Conservation (phyloP, 2,329 filamentous ascomycete species). For the Coniochaeta ligniaria region DNA sequence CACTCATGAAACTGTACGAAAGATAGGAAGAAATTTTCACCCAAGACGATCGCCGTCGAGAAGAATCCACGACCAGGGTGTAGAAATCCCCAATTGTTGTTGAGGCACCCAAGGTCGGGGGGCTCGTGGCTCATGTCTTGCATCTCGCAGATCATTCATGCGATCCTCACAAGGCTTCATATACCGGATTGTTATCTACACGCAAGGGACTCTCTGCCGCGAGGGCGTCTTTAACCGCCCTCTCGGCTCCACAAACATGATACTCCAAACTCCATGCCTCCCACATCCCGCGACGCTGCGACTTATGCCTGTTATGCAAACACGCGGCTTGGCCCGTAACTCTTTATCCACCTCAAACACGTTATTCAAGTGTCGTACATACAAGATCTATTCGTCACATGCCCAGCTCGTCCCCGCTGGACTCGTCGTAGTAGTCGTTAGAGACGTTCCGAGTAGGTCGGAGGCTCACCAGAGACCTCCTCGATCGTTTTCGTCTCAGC, state of each 20-base stretch:
- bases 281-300: background rate
- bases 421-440: background rate
- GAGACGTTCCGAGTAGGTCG: background rate
- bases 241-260: background rate
- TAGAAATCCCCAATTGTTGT: no score
- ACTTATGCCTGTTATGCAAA: background rate
- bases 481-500: background rate
- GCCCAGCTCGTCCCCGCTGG: constrained; percentile 1
- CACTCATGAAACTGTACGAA: background rate
- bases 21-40: background rate
- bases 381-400: background rate
- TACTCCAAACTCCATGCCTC: background rate
- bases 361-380: background rate
- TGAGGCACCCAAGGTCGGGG: background rate
- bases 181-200: background rate
- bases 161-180: background rate
- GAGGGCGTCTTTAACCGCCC: background rate
- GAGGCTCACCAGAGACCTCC: background rate
- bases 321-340: background rate
- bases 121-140: background rate
- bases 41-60: background rate
- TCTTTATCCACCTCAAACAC: background rate
- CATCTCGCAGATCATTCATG: background rate
- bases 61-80: background rate
- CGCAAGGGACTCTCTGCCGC: background rate